Base-by-base conservation (phyloP, 805 yeast species). In the Pichia heedii region DNA sequence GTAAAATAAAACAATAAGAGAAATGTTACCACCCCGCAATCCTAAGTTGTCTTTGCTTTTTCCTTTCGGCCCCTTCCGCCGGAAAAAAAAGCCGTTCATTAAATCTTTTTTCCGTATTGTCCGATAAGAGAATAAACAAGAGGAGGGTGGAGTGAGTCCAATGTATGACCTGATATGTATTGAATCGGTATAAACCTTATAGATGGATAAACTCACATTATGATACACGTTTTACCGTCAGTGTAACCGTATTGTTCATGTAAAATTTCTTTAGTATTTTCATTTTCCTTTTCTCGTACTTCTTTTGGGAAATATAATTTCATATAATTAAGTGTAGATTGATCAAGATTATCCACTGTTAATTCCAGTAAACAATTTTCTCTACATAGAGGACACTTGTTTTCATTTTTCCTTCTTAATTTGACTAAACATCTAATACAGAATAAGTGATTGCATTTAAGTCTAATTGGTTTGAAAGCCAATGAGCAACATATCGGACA, bases 351-450 rank as follows among this genome's bases (percentile, higher is more conserved):
- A 2, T 65, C 49, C 24, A 77, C 74, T 50, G 79, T 81, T 1
- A 89, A 88, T 36, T 61, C 41, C 53, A 69, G 55, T 8, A 82
- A 74, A 2, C 77, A 84, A 10, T 65, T 54, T 26, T 69, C 69
- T 37, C 82, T 58, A 56, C 93, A 83, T 27, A 83, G 63, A 1
- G 93, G 93, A 57, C 93, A 83, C 49, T 73, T 72, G 35, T 71
- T 70, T 47, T 77, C 77, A 3, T 57, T 58, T 43, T 74, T 70
- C 42, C 83, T 69, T 58, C 82, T 84, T 50, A 83, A 54, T 52
- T 81, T 80, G 22, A 84, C 80, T 44, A 82, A 58, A 52, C 93
- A 83, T 39, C 89, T 62, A 3, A 83, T 77, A 57, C 93, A 83
- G 57, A 82, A 83, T 19, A 81, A 62, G 55, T 83, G 93, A 1